phyloP scores from a whole-genome alignment of 2,329 filamentous ascomycete species.

The Xylariaceae sp. region DNA sequence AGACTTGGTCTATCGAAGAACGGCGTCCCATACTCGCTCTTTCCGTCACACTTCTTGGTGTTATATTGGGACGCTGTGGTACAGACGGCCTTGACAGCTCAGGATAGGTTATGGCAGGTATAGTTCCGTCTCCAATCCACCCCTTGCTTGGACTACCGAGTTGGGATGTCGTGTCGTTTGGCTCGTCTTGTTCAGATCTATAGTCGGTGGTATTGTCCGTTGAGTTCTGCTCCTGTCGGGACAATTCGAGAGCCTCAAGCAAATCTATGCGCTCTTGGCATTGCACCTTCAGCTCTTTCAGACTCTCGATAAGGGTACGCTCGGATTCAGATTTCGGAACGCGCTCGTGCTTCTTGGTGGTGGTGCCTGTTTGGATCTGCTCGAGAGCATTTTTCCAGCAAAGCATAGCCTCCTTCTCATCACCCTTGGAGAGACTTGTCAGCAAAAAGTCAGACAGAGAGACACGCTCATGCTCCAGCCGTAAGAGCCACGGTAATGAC shows the following conservation, averaged over 20 bases:
- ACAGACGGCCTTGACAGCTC: slow-evolving; percentile 69
- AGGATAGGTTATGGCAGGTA: slow-evolving; percentile 73
- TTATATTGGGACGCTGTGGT: slow-evolving; percentile 52
- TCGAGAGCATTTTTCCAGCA: slow-evolving; percentile 87
- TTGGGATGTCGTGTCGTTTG: slow-evolving; percentile 13
- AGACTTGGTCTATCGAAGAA: slow-evolving; percentile 22
- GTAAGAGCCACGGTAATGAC: not conserved
- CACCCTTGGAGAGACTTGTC: slow-evolving; percentile 54
- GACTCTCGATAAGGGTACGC: slow-evolving; percentile 71
- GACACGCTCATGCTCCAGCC: not conserved
- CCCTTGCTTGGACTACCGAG: slow-evolving; percentile 37
- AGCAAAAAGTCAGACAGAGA: not conserved
- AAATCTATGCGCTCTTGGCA: slow-evolving; percentile 91
- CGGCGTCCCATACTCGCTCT: slow-evolving; percentile 37
- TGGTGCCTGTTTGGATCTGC: slow-evolving; percentile 81
- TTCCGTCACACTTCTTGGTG: slow-evolving; percentile 50
- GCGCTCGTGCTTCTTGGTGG: slow-evolving; percentile 67
- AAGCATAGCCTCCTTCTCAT: slow-evolving; percentile 82
- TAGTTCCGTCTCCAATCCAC: slow-evolving; percentile 75
- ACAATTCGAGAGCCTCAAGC: slow-evolving; percentile 70
- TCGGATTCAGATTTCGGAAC: slow-evolving; percentile 75
- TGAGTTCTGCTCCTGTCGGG: slow-evolving; percentile 41
- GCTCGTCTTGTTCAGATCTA: slow-evolving; percentile 18
- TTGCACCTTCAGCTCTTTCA: slow-evolving; percentile 79
- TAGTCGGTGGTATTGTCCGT: slow-evolving; percentile 24